A percentile compares a stretch with the other conserved stretches of the same genome.
These are phyloP conservation scores for Pleurotus ostreatus DNA, from an alignment of 768 basidiomycete genomes.

Conservation along the genomic window DNA sequence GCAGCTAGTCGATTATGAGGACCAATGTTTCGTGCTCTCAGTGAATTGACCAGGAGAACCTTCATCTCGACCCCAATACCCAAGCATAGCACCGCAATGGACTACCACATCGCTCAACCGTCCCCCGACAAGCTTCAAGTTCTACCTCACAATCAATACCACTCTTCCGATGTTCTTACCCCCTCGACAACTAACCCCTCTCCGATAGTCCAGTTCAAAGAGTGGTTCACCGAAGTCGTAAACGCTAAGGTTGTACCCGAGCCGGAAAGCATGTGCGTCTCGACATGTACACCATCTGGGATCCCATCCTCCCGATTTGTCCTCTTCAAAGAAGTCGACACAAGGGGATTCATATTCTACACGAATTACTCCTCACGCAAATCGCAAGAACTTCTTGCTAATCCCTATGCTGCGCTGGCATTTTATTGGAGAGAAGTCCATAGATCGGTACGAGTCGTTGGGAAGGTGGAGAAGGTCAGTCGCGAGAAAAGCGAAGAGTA, in stretches of 20 bases:
- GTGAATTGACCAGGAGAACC: too few relatives aligned
- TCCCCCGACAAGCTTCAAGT: constrained; percentile 58
- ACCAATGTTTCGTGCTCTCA: too few relatives aligned
- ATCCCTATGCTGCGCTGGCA: constrained; percentile 77
- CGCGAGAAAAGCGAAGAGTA: constrained; percentile 77
- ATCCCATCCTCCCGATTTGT: constrained; percentile 89
- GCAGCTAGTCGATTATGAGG: too few relatives aligned
- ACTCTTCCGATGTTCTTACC: constrained; percentile 56
- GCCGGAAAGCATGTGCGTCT: constrained; percentile 87
- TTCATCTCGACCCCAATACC: too few relatives aligned
- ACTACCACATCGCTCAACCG: constrained; percentile 40
- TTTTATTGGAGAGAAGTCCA: constrained; percentile 92
- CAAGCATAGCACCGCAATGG: constrained; percentile 21
- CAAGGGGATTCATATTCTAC: constrained; percentile 90
- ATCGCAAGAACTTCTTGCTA: constrained; percentile 70
- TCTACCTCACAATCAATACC: constrained; percentile 74
- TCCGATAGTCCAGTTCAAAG: constrained; percentile 82
- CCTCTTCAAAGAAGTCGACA: constrained; percentile 87
- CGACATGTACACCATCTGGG: constrained; percentile 65
- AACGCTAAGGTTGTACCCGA: constrained; percentile 58
- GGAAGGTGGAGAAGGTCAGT: constrained; percentile 75
- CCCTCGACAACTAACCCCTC: constrained; percentile 57
- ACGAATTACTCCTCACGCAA: constrained; percentile 97
- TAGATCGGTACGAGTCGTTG: constrained; percentile 79
- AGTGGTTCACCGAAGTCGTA: constrained; percentile 76